Evolutionary conservation across 129 eudicot genomes (phyloP).

Genomic region (Rutidosis leptorrhynchoides): DNA sequence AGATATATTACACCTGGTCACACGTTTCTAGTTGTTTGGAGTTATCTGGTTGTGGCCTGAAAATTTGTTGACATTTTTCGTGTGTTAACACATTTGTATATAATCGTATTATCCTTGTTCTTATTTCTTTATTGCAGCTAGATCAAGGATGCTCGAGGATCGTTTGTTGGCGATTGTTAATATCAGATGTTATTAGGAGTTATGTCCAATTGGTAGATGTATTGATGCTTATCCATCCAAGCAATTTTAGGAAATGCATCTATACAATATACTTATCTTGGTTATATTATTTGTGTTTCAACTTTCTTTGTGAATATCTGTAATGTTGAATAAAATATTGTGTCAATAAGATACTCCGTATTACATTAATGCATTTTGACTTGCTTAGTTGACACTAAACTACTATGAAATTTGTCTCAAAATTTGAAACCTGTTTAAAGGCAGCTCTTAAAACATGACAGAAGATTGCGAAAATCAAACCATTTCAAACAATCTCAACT

Average conservation of each 20-base stretch:
- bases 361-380: neutral
- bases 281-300: slow-evolving; percentile 10
- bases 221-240: slow-evolving; percentile 5
- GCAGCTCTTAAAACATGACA: too few species aligned
- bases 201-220: slow-evolving; percentile 14
- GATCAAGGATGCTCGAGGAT: slow-evolving; percentile 24
- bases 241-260: slow-evolving; percentile 19
- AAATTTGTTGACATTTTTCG: neutral
- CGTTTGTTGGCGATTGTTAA: slow-evolving; percentile 13
- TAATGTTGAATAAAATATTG: slow-evolving; percentile 10
- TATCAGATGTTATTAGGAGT: slow-evolving; percentile 19
- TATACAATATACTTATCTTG: slow-evolving; percentile 11
- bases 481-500: too few species aligned
- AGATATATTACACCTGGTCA: neutral
- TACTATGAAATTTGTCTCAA: neutral
- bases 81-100: slow-evolving; percentile 8
- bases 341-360: neutral
- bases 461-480: too few species aligned
- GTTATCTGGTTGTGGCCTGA: neutral
- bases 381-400: neutral
- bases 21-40: neutral
- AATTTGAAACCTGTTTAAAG: neutral
- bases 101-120: neutral
- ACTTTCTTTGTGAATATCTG: slow-evolving; percentile 28
- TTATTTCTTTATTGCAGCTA: slow-evolving; percentile 4